Evolutionary conservation across 1,284 basidiomycete species (phyloP), one percentile per base, ranked within the genome.

Genomic region (Tilletiopsis washingtonensis): DNA sequence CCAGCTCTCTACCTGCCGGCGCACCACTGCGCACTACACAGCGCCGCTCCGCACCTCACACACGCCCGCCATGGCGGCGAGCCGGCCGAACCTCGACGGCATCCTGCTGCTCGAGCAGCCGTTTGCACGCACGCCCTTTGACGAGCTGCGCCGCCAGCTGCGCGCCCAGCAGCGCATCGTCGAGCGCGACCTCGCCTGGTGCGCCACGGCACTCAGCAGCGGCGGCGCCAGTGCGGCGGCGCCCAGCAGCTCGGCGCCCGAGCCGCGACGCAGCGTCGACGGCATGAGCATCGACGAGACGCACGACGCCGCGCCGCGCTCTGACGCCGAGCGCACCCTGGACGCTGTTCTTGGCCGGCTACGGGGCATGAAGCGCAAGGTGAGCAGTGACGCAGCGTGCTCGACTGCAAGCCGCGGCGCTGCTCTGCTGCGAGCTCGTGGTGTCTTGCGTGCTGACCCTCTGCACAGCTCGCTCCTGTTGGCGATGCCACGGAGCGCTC

Each of bases 51-150:
- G n/a, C n/a, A n/a, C n/a, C n/a, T n/a, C n/a, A n/a, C n/a, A n/a
- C n/a, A n/a, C n/a, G n/a, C n/a, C n/a, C n/a, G n/a, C n/a, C n/a
- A n/a, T n/a, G n/a, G n/a, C n/a, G n/a, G n/a, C n/a, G n/a, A 34
- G 29, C 29, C 9, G n/a, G 19, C 26, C 39, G 21, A 59, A 59
- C 39, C 60, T 71, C 3, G 88, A 90, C 45, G 86, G 86, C 1
- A 78, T 85, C n/a, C 76, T 91, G 60, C 79, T 91, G 46, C 85
- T 91, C 54, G 88, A 91, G 73, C 86, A 90, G 64, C 86, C 88
- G 0, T 86, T 90, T 67, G 81, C 81, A n/a, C 78, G 82, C 60
- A 85, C 86, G 61, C 62, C 80, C 72, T 53, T 64, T 19, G 57
- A 69, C 42, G 59, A 64, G 36, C 53, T 70, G 2, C 51, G 62